Evolutionary conservation across 1,139 yeast genomes (phyloP).

Genomic region (Schwanniomyces etchellsii): DNA sequence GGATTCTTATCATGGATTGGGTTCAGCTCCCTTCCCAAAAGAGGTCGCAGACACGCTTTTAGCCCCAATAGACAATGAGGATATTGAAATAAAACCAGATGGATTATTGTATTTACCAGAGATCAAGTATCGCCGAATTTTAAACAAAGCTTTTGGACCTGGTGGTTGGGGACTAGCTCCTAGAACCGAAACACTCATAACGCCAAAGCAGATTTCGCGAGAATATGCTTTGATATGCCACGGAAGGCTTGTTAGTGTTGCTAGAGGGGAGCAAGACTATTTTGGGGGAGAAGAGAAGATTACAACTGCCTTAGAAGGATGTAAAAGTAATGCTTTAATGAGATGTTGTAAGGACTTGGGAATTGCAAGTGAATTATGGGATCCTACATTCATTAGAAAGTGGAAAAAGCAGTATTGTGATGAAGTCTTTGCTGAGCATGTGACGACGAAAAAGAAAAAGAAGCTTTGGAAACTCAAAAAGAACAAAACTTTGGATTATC

Average conservation of each 20-base stretch:
- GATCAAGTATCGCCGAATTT: conserved; percentile 83
- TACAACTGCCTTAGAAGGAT: conserved; percentile 96
- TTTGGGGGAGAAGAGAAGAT: conserved; percentile 77
- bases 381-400: conserved; percentile 77
- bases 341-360: conserved; percentile 97
- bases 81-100: conserved; percentile 93
- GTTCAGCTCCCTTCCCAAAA: conserved; percentile 63
- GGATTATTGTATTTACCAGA: conserved; percentile 90
- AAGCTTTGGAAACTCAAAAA: conserved; percentile 83
- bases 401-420: conserved; percentile 77
- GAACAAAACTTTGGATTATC: conserved; percentile 73
- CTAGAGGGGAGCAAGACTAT: conserved; percentile 94
- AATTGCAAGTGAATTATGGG: conserved; percentile 96
- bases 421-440: conserved; percentile 83
- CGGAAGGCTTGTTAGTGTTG: conserved; percentile 85
- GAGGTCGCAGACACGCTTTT: conserved; percentile 55
- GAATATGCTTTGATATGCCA: conserved; percentile 86
- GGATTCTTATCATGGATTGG: conserved; percentile 77
- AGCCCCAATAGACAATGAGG: conserved; percentile 56
- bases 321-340: conserved; percentile 95
- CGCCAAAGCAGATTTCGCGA: conserved; percentile 60
- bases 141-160: conserved; percentile 91
- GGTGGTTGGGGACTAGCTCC: conserved; percentile 99
- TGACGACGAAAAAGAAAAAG: conserved; percentile 75
- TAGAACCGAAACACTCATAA: conserved; percentile 74